Percentiles rank a stretch among this genome's conserved stretches.
Evolutionary conservation across 2,329 filamentous ascomycete species (phyloP).

Genomic region (Zasmidium angulare): DNA sequence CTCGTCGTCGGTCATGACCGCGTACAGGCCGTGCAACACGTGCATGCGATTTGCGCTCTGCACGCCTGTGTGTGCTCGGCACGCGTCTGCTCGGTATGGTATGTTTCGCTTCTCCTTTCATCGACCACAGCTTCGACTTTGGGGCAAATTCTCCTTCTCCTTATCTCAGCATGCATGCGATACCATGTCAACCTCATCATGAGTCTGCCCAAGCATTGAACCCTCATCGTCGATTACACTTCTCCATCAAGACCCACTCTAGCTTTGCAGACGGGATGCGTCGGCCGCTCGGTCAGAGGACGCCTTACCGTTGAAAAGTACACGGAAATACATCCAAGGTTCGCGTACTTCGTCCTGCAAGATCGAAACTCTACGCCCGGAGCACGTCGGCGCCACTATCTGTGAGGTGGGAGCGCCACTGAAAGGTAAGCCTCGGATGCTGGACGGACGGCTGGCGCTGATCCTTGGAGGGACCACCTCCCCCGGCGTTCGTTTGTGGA

Average conservation of each 20-base stretch:
- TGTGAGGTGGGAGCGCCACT: neutral
- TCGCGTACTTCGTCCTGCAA: slow-evolving; percentile 1
- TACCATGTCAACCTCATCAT: neutral
- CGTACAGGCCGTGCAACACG: slow-evolving; percentile 11
- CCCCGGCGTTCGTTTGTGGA: too few species aligned
- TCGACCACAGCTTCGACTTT: neutral
- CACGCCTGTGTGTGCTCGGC: neutral
- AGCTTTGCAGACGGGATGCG: neutral
- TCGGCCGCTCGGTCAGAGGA: too few species aligned
- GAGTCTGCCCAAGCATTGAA: neutral
- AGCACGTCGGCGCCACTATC: slow-evolving; percentile 1
- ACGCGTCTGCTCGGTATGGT: neutral
- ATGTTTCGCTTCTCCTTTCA: too few species aligned
- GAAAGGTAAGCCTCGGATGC: neutral
- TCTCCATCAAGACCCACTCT: neutral
- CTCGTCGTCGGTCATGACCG: slow-evolving; percentile 5
- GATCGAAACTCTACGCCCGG: slow-evolving; percentile 1
- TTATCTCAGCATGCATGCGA: too few species aligned
- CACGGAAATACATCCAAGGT: neutral
- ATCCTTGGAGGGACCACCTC: too few species aligned
- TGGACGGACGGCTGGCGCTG: too few species aligned
- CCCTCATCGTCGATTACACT: neutral
- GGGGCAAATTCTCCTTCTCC: neutral
- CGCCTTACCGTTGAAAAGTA: neutral
- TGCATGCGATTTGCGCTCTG: slow-evolving; percentile 13